Evolutionary conservation across 2,329 filamentous ascomycete genomes (phyloP).

Genomic region (Parafenestella ontariensis): DNA sequence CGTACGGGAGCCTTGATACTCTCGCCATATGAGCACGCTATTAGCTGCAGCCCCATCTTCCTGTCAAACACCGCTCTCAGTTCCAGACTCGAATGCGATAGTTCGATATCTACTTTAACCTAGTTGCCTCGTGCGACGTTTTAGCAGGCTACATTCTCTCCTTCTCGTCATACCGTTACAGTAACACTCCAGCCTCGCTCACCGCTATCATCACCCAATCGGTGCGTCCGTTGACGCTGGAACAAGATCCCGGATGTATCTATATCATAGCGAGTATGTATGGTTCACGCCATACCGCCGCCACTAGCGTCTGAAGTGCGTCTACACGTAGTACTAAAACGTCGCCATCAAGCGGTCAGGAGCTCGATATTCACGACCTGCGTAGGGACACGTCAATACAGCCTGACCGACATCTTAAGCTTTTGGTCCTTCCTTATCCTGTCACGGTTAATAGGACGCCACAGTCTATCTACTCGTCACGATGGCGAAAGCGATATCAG

Average conservation of each 20-base stretch:
- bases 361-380: neutral
- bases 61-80: neutral
- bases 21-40: no score
- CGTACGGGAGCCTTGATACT: no score
- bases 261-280: neutral
- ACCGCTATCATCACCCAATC: conserved; percentile 17
- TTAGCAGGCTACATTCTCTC: neutral
- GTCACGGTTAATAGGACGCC: neutral
- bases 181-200: conserved; percentile 16
- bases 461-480: conserved; percentile 1
- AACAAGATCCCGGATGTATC: no score
- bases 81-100: neutral
- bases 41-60: no score
- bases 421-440: neutral
- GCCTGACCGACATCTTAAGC: conserved; percentile 9
- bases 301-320: neutral
- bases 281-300: neutral
- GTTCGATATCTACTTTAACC: neutral
- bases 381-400: conserved; percentile 12
- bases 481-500: conserved; percentile 6
- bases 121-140: neutral
- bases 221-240: no score
- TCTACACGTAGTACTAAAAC: conserved; percentile 8
- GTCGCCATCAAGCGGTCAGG: conserved; percentile 11
- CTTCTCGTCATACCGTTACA: conserved; percentile 22